phyloP scores from a whole-genome alignment of 192 early-diverging fungal genomes.

The Chytriomyces sp. region DNA sequence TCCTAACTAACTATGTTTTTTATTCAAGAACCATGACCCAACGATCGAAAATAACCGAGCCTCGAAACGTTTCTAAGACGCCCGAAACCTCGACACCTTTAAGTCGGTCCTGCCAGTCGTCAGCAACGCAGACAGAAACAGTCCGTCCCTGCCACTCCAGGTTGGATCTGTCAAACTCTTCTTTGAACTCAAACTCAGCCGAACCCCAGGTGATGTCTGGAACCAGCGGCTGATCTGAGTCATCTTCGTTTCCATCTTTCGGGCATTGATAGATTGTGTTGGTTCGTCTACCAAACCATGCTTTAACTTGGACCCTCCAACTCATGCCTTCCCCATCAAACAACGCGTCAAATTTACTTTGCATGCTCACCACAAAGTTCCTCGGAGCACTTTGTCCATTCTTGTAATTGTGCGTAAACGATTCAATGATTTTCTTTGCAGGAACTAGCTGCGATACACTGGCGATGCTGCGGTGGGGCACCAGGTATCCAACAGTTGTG shows the following conservation, averaged over 20 bases:
- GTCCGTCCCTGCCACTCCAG: constrained; percentile 37
- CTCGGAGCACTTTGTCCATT: background rate
- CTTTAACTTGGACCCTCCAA: constrained; percentile 23
- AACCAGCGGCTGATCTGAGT: background rate
- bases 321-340: constrained; percentile 30
- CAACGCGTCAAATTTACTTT: constrained; percentile 29
- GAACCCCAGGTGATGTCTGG: constrained; percentile 10
- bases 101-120: constrained; percentile 24
- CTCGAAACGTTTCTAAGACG: constrained; percentile 35
- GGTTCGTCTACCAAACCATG: constrained; percentile 10
- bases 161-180: constrained; percentile 36
- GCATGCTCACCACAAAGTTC: constrained; percentile 8
- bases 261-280: background rate
- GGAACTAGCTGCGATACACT: constrained; percentile 23
- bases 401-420: background rate
- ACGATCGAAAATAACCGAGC: constrained; percentile 31
- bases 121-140: constrained; percentile 27
- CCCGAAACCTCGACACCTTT: constrained; percentile 34
- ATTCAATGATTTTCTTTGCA: background rate
- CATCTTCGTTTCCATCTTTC: background rate
- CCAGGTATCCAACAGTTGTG: constrained; percentile 34
- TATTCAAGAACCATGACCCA: constrained; percentile 10
- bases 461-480: constrained; percentile 8
- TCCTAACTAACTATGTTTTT: no score
- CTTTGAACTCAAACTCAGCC: constrained; percentile 2